Evolutionary conservation across 176 grass and related monocot species (phyloP).

Genomic region (Pharus latifolius): DNA sequence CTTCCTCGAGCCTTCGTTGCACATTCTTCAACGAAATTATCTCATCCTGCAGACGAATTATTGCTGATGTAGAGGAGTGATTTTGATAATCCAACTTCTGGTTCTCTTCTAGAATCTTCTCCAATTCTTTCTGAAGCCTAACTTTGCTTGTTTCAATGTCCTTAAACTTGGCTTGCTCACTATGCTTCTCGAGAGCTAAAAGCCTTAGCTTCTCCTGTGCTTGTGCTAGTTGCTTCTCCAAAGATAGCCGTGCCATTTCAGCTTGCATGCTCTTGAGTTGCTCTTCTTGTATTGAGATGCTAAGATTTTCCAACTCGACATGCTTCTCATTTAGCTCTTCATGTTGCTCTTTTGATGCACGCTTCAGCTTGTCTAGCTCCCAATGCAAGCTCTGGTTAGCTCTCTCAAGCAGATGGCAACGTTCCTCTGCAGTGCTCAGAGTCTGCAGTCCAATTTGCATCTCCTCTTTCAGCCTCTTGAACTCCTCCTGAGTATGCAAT

Average conservation of each 20-base stretch:
- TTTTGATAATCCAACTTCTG: conserved; percentile 57
- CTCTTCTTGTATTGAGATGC: conserved; percentile 65
- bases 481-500: conserved; percentile 70
- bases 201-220: conserved; percentile 62
- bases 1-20: conserved; percentile 51
- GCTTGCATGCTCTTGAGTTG: conserved; percentile 67
- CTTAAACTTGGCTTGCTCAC: conserved; percentile 44
- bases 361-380: conserved; percentile 66
- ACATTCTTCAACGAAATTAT: conserved; percentile 72
- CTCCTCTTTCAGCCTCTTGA: conserved; percentile 69
- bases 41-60: conserved; percentile 82
- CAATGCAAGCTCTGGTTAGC: conserved; percentile 46
- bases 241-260: conserved; percentile 51
- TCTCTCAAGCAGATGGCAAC: conserved; percentile 49
- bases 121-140: conserved; percentile 42
- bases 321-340: conserved; percentile 50
- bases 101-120: conserved; percentile 61
- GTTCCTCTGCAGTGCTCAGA: conserved; percentile 44
- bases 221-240: conserved; percentile 59
- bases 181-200: conserved; percentile 52
- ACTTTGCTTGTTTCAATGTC: conserved; percentile 44
- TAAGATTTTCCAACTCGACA: conserved; percentile 64
- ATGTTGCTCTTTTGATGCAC: conserved; percentile 44
- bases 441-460: conserved; percentile 48
- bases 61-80: conserved; percentile 43